Evolutionary conservation across 83 land plant genomes (phyloP), one percentile per base, ranked within the genome.

Genomic region (Thuja plicata): DNA sequence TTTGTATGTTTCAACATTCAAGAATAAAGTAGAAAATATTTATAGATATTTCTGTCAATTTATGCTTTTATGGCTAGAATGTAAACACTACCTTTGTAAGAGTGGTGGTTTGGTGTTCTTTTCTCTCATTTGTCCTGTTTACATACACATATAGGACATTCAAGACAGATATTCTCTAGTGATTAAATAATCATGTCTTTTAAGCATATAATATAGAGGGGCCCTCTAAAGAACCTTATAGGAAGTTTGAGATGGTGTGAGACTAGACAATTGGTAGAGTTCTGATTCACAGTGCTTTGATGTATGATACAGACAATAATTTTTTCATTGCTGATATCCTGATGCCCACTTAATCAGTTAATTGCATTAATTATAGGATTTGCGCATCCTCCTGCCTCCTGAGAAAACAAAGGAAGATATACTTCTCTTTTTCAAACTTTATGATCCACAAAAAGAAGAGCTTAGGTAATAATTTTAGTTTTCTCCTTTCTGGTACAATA

Each of bases 361-460:
- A 52, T 54, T 54, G 57, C 4, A 54, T 54, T 15, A 54, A 54
- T 54, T 54, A 15, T 16, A 54, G 57, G 99, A 98, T 89, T 45
- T 91, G 5, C 90, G 30, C 35, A 93, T 93, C 81, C 84, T 93
- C 80, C 93, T 94, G 88, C 93, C 89, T 46, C 96, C 95, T 76
- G 98, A 95, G 1, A 97, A 95, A 88, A 92, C 93, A 12, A 98
- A 97, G 87, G 99, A 97, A 79, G 97, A 98, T 66, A 94, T 98
- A 84, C 90, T 98, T 45, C 92, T 98, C 32, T 97, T 98, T 89
- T 97, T 98, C 89, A 98, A 97, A 92, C 94, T 97, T 88, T 98
- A 96, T 92, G 91, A 97, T 88, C 99, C 99, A 91, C 97, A 94
- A 85, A 97, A 94, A 87, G 98, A 94, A 15, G 57, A 54, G 57